A percentile compares a stretch with the other conserved stretches of the same genome.
These are phyloP conservation scores for Podospora bellae-mahoneyi DNA, from an alignment of 495 filamentous ascomycete genomes.

Conservation along the genomic window DNA sequence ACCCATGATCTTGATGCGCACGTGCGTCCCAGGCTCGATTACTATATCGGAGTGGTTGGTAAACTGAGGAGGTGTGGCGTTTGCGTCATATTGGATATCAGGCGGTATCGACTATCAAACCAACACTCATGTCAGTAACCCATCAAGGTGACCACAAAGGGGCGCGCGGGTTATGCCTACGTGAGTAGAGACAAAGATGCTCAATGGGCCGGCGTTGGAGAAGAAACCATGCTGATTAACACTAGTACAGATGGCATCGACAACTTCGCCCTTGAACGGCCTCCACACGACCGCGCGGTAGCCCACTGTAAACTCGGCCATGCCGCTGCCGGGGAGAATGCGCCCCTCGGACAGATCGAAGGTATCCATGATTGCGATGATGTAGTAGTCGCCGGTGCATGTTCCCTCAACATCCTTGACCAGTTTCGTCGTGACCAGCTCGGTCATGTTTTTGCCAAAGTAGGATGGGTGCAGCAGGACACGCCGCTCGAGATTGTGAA, in stretches of 20 bases:
- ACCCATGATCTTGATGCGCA: conserved; percentile 90
- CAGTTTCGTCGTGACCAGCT: conserved; percentile 80
- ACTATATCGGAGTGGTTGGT: conserved; percentile 86
- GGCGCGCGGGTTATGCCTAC: conserved; percentile 48
- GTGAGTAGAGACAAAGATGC: conserved; percentile 82
- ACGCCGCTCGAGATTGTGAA: conserved; percentile 87
- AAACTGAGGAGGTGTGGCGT: conserved; percentile 80
- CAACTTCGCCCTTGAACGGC: conserved; percentile 94
- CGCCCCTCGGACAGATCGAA: conserved; percentile 88
- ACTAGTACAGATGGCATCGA: conserved; percentile 85
- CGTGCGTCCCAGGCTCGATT: conserved; percentile 88
- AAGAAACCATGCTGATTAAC: conserved; percentile 94
- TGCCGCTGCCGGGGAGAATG: conserved; percentile 81
- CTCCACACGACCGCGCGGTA: conserved; percentile 97
- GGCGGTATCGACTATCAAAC: conserved; percentile 73
- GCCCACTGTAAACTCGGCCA: conserved; percentile 89
- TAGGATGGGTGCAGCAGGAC: conserved; percentile 95
- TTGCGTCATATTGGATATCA: conserved; percentile 90
- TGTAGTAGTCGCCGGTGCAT: conserved; percentile 88
- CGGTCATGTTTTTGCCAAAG: conserved; percentile 86
- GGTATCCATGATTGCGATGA: conserved; percentile 93
- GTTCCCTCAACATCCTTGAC: conserved; percentile 91
- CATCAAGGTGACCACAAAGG: neutral
- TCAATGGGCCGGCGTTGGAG: conserved; percentile 80
- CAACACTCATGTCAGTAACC: neutral